Evolutionary conservation across 176 grass and related monocot genomes (phyloP).

Genomic region (Canna indica): DNA sequence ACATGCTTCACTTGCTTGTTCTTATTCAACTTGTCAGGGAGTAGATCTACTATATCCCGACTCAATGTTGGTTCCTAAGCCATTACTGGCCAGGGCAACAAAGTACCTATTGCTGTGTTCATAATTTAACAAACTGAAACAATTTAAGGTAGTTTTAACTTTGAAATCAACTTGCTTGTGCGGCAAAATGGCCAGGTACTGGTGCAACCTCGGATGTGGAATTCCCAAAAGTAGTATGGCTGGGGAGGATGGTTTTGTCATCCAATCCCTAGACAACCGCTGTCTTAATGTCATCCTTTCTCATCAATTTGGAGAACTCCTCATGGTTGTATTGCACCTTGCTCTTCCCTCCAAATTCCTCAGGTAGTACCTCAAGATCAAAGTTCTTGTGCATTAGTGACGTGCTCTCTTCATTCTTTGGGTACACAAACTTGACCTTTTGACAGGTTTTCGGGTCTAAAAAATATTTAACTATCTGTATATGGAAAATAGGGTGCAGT

Average conservation of each 20-base stretch:
- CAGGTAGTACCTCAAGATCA: slow-evolving; percentile 48
- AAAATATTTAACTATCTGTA: slow-evolving; percentile 50
- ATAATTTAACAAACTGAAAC: too few species aligned
- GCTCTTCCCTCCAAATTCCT: slow-evolving; percentile 69
- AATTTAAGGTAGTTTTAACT: background rate
- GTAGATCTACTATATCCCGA: too few species aligned
- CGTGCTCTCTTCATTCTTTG: slow-evolving; percentile 60
- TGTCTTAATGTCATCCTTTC: slow-evolving; percentile 52
- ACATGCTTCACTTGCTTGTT: too few species aligned
- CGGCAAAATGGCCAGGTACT: slow-evolving; percentile 7
- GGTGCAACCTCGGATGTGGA: slow-evolving; percentile 17
- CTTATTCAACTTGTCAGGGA: too few species aligned
- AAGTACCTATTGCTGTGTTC: too few species aligned
- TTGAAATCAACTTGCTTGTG: slow-evolving; percentile 44
- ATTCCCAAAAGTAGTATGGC: slow-evolving; percentile 3
- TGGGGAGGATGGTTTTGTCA: slow-evolving; percentile 12
- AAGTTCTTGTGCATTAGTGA: slow-evolving; percentile 44
- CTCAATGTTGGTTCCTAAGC: too few species aligned
- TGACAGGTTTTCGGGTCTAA: slow-evolving; percentile 53
- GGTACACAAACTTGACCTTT: slow-evolving; percentile 62
- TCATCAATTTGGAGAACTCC: slow-evolving; percentile 68
- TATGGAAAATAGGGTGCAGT: background rate
- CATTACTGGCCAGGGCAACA: too few species aligned
- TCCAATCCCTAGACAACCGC: slow-evolving; percentile 2
- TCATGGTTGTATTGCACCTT: slow-evolving; percentile 54